Evolutionary conservation across 2,329 filamentous ascomycete genomes (phyloP).

Genomic region (Beauveria sp.): DNA sequence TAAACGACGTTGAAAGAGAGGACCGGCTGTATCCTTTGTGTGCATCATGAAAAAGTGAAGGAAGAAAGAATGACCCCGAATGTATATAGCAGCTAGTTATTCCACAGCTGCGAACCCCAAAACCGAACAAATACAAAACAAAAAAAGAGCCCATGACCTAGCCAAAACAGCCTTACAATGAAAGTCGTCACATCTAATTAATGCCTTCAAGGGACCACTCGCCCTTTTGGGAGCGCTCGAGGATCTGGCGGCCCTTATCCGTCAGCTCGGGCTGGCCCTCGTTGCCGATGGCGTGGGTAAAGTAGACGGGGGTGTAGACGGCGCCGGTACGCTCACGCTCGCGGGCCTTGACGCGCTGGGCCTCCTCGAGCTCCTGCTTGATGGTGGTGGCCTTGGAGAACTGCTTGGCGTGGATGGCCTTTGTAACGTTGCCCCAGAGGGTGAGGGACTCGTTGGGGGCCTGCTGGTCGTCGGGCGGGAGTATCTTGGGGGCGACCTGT

Average conservation of each 20-base stretch:
- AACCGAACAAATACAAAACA: not conserved
- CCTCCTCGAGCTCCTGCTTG: conserved; percentile 88
- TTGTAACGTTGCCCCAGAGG: conserved; percentile 82
- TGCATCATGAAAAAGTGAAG: not conserved
- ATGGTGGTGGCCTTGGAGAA: conserved; percentile 75
- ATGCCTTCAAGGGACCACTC: conserved; percentile 45
- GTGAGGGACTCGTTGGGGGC: conserved; percentile 82
- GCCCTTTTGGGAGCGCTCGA: conserved; percentile 44
- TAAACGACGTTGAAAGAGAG: not conserved
- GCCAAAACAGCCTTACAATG: not conserved
- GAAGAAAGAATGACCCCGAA: not conserved
- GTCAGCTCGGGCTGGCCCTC: conserved; percentile 49
- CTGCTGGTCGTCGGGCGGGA: conserved; percentile 72
- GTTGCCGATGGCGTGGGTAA: conserved; percentile 53
- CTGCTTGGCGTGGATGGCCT: conserved; percentile 76
- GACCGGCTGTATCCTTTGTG: not conserved
- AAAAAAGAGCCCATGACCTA: not conserved
- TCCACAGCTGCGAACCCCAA: not conserved
- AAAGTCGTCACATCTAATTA: not conserved
- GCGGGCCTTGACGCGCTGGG: conserved; percentile 75
- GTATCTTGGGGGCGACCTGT: conserved; percentile 65
- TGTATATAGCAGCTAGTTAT: not conserved
- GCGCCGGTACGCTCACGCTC: conserved; percentile 63
- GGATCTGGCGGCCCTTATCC: conserved; percentile 42
- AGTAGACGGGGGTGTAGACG: conserved; percentile 83